Evolutionary conservation across 768 basidiomycete species (phyloP), one percentile per base, ranked within the genome.

Genomic region (Chalciporus chontae): DNA sequence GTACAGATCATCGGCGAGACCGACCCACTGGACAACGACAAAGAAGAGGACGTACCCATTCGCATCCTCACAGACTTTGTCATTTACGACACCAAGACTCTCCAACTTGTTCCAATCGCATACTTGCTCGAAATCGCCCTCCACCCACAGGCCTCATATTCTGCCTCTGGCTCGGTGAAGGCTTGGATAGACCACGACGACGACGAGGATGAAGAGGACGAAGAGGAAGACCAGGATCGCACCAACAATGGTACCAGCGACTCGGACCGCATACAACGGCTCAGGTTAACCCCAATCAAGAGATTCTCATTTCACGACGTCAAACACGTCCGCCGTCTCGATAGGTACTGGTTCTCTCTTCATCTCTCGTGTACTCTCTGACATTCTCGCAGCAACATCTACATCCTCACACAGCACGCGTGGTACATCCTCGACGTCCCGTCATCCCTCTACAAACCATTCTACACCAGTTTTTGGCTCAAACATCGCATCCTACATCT

Each of bases 361-460:
- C 14, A n/a, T 32, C 31, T 37, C 3, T 15, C 9, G 6, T 40
- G 17, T 41, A 2, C 18, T 4, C 27, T 47, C 56, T 68, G 56
- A 64, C n/a, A 8, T 2, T 45, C 29, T n/a, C 13, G 5, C 44
- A 87, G 85, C 19, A 79, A 81, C 51, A 76, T 87, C 3, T 88
- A 83, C 52, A 65, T 89, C 24, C 74, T 77, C 40, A 88, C 87
- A 0, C 40, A 71, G 39, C 62, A 67, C 62, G 84, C 85, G 0
- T 89, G 86, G 86, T 89, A 89, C 53, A 83, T 87, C 47, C 71
- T 89, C 2, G 72, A 74, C 10, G 51, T 53, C 2, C 83, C 86
- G 0, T 73, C 79, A 0, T 40, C 44, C 1, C 29, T 47, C 3
- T 88, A 88, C 54, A 42, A 45, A 13, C 65, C 70, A 0, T 77